These are phyloP conservation scores for Pinus tabuliformis DNA, from an alignment of 75 land plant species.

Conservation along the genomic window DNA sequence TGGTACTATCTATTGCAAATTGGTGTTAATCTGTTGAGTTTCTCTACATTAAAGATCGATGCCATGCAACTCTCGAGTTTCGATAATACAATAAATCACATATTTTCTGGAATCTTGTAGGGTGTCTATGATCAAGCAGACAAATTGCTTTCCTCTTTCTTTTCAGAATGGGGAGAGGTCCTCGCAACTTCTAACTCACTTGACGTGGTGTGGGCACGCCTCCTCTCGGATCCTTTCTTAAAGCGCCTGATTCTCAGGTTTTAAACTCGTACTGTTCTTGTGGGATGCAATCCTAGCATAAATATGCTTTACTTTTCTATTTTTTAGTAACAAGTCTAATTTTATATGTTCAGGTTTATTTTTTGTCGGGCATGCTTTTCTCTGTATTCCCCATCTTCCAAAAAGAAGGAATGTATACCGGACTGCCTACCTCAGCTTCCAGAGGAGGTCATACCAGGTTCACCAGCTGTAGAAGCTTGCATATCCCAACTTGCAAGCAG, in stretches of 20 bases:
- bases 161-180: conserved; percentile 71
- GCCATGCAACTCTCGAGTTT: background rate
- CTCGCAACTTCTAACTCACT: conserved; percentile 60
- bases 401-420: conserved; percentile 38
- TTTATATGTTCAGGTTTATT: conserved; percentile 52
- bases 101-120: conserved; percentile 29
- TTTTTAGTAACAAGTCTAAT: background rate
- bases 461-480: conserved; percentile 25
- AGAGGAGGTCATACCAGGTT: conserved; percentile 38
- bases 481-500: conserved; percentile 43
- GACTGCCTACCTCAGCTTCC: conserved; percentile 57
- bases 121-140: conserved; percentile 59
- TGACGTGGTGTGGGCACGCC: conserved; percentile 80
- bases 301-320: background rate
- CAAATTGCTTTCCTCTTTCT: conserved; percentile 56
- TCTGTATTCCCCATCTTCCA: conserved; percentile 20
- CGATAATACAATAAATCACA: background rate
- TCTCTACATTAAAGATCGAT: background rate
- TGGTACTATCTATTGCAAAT: background rate
- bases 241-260: conserved; percentile 84
- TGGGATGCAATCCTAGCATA: background rate
- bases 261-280: background rate
- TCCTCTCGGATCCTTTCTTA: conserved; percentile 83
- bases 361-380: conserved; percentile 60
- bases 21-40: background rate